These are phyloP conservation scores for Exophiala spinifera DNA, from an alignment of 2,329 filamentous ascomycete genomes.

Conservation along the genomic window DNA sequence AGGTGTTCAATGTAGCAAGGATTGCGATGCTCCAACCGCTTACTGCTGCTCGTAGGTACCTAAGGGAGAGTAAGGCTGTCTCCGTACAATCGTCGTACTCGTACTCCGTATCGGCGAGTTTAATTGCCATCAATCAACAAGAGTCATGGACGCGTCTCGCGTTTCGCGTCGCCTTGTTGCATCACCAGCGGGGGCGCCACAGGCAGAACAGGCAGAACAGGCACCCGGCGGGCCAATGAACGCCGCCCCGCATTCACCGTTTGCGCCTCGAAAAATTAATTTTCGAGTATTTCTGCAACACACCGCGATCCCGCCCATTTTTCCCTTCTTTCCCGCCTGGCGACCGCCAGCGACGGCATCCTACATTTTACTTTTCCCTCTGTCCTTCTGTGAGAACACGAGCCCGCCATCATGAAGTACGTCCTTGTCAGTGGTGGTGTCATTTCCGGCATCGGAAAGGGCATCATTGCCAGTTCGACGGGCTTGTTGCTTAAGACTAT, in stretches of 20 bases:
- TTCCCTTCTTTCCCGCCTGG: slow-evolving; percentile 29
- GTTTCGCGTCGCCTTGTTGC: not conserved
- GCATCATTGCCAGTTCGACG: slow-evolving; percentile 69
- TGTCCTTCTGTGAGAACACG: not conserved
- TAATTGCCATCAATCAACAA: too few relatives aligned
- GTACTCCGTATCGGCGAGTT: too few relatives aligned
- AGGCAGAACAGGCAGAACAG: too few relatives aligned
- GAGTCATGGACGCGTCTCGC: not conserved
- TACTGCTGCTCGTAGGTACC: too few relatives aligned
- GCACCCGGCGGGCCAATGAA: too few relatives aligned
- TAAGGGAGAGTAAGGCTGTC: too few relatives aligned
- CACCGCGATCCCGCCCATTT: slow-evolving; percentile 1
- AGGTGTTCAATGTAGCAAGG: too few relatives aligned
- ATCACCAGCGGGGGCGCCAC: too few relatives aligned
- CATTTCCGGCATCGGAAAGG: slow-evolving; percentile 55
- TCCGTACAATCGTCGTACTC: too few relatives aligned
- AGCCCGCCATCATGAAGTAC: slow-evolving; percentile 63
- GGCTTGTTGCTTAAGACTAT: slow-evolving; percentile 75
- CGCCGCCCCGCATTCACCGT: slow-evolving; percentile 1
- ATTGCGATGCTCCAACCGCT: too few relatives aligned
- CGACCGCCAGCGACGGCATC: slow-evolving; percentile 26
- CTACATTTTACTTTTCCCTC: slow-evolving; percentile 17
- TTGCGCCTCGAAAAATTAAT: slow-evolving; percentile 2
- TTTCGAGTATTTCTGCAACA: not conserved
- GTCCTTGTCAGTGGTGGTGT: slow-evolving; percentile 71